phyloP scores from a whole-genome alignment of 169 alveolate species.

The Cryptosporidium meleagridis region DNA sequence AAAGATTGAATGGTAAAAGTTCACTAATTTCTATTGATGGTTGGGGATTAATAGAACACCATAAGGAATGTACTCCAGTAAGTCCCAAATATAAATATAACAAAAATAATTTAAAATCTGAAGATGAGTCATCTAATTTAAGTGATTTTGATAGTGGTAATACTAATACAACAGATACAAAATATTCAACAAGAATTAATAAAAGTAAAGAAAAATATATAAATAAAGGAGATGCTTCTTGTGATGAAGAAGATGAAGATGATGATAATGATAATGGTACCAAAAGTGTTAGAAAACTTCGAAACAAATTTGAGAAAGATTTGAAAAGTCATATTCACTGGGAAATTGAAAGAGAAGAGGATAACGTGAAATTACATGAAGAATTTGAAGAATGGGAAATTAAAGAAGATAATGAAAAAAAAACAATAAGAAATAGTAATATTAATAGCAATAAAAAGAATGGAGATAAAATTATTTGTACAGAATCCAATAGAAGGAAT shows the following conservation, averaged over 20 bases:
- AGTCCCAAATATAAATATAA: background rate
- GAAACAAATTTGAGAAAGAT: background rate
- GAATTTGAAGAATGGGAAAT: background rate
- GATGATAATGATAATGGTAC: background rate
- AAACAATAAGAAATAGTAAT: background rate
- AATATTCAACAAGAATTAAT: background rate
- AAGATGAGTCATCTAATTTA: background rate
- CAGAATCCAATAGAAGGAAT: background rate
- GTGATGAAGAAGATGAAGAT: background rate
- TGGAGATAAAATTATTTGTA: background rate
- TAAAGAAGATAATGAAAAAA: background rate
- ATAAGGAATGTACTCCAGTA: background rate
- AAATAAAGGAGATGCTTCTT: background rate
- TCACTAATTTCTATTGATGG: conserved; percentile 7
- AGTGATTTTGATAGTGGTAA: background rate
- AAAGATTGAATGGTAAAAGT: background rate
- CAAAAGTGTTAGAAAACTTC: background rate
- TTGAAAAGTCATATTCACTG: background rate
- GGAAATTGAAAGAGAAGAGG: conserved; percentile 1
- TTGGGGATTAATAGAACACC: conserved; percentile 53
- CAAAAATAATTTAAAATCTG: background rate
- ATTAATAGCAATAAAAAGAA: background rate
- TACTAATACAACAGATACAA: background rate
- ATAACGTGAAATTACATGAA: background rate
- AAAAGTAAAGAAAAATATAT: background rate